Conservation (phyloP, 2,329 filamentous ascomycete species). For the Penicillium psychrosexuale region DNA sequence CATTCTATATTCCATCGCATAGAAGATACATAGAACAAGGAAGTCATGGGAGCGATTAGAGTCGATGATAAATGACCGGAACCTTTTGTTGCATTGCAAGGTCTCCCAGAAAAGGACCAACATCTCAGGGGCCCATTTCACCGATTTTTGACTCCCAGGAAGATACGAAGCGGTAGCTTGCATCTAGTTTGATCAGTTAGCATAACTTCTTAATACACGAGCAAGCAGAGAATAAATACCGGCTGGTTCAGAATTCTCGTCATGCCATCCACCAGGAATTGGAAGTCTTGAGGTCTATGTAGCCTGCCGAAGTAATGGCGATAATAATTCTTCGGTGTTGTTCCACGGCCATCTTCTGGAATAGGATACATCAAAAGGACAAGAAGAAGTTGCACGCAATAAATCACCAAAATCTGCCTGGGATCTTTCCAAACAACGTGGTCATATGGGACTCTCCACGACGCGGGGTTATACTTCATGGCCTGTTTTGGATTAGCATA, state of each 20-base stretch:
- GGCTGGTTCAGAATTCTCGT: slow-evolving; percentile 88
- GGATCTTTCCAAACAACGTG: slow-evolving; percentile 87
- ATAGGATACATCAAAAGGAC: slow-evolving; percentile 82
- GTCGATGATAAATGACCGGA: slow-evolving; percentile 94
- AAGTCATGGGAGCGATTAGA: slow-evolving; percentile 93
- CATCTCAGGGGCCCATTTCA: slow-evolving; percentile 90
- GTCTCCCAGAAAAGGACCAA: slow-evolving; percentile 98
- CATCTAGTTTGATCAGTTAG: slow-evolving; percentile 47
- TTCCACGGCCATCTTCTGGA: slow-evolving; percentile 66
- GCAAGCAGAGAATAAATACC: slow-evolving; percentile 32
- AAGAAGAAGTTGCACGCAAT: slow-evolving; percentile 86
- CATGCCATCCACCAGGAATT: slow-evolving; percentile 95
- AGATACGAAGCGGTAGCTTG: slow-evolving; percentile 86
- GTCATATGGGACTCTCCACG: slow-evolving; percentile 92
- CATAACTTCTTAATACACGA: slow-evolving; percentile 9
- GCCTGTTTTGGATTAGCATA: slow-evolving; percentile 54
- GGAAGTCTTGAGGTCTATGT: slow-evolving; percentile 92
- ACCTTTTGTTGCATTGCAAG: slow-evolving; percentile 95
- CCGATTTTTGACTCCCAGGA: slow-evolving; percentile 73
- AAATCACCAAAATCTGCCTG: slow-evolving; percentile 85
- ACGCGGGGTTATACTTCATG: slow-evolving; percentile 91
- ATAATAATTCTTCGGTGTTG: slow-evolving; percentile 82
- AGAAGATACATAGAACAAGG: slow-evolving; percentile 83
- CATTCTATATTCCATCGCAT: slow-evolving; percentile 82
- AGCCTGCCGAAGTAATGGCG: slow-evolving; percentile 87